phyloP scores from a whole-genome alignment of 352 stramenopile genomes.

The Globisporangium solare region DNA sequence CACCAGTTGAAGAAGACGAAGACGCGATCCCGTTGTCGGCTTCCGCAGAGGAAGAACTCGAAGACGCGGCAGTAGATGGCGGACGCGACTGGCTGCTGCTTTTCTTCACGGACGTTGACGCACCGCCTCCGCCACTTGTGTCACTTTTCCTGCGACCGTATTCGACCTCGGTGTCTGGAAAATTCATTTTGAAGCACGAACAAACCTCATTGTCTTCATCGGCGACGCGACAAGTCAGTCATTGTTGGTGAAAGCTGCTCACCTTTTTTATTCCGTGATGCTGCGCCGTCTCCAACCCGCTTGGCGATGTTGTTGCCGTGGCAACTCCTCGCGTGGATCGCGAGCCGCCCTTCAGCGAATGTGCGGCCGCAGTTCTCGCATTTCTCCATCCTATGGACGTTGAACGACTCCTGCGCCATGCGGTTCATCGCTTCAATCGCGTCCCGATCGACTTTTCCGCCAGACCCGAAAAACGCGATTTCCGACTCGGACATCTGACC shows the following conservation, averaged over 20 bases:
- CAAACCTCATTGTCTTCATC: too few species aligned
- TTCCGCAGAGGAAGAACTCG: background rate
- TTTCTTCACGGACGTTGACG: constrained; percentile 4
- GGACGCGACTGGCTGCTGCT: constrained; percentile 1
- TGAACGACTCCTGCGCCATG: constrained; percentile 59
- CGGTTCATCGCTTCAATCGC: constrained; percentile 68
- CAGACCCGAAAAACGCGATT: constrained; percentile 2
- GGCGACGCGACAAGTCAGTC: background rate
- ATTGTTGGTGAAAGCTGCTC: background rate
- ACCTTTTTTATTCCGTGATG: constrained; percentile 56
- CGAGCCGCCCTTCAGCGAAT: constrained; percentile 68
- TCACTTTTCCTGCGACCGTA: constrained; percentile 15
- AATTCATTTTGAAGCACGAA: too few species aligned
- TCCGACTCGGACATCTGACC: constrained; percentile 18
- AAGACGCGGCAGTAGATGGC: background rate
- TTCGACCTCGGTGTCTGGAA: constrained; percentile 23
- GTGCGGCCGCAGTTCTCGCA: constrained; percentile 70
- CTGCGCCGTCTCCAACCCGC: constrained; percentile 45
- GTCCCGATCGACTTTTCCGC: constrained; percentile 36
- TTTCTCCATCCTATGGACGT: constrained; percentile 74
- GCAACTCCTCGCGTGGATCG: constrained; percentile 67
- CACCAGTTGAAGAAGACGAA: constrained; percentile 5
- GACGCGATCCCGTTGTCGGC: constrained; percentile 1
- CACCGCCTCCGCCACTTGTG: background rate
- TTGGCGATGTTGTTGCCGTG: constrained; percentile 34